Percentiles rank a stretch among this genome's conserved stretches.
These are phyloP conservation scores for Populus hybrid DNA, from an alignment of 441 rosid species.

Conservation along the genomic window DNA sequence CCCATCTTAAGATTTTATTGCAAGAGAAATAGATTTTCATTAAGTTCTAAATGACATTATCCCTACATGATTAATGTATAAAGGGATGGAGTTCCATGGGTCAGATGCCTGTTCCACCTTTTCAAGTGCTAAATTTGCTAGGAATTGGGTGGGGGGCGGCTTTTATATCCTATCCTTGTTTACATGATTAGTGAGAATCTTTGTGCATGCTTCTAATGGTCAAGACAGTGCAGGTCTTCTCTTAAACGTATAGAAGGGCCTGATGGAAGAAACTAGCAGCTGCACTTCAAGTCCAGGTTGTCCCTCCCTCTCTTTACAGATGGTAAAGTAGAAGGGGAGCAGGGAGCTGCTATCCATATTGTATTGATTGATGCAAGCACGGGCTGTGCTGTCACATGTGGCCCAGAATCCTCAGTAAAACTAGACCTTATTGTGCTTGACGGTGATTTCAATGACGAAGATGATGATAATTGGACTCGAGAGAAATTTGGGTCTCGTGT, in stretches of 20 bases:
- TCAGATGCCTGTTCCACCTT: too few species aligned
- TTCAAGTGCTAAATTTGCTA: too few species aligned
- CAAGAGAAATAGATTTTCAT: too few species aligned
- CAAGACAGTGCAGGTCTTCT: conserved; percentile 52
- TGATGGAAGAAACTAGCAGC: conserved; percentile 74
- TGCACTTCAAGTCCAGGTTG: conserved; percentile 65
- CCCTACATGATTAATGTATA: too few species aligned
- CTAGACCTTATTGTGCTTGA: conserved; percentile 75
- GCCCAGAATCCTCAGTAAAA: conserved; percentile 70
- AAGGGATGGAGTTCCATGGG: too few species aligned
- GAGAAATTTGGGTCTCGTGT: conserved; percentile 77
- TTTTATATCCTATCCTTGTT: too few species aligned
- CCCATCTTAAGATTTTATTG: too few species aligned
- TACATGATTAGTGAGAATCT: background rate
- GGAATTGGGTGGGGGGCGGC: background rate
- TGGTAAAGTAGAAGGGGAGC: conserved; percentile 91
- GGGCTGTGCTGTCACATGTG: conserved; percentile 56
- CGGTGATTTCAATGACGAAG: conserved; percentile 84
- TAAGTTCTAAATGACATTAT: too few species aligned
- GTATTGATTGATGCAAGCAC: conserved; percentile 59
- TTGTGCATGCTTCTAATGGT: conserved; percentile 30
- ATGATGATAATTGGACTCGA: conserved; percentile 65
- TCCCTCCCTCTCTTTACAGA: conserved; percentile 89
- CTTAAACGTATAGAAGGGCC: conserved; percentile 73
- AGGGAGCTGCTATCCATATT: conserved; percentile 68